Conservation (phyloP, 768 basidiomycete genomes). For the Leucosporidium yakuticum region DNA sequence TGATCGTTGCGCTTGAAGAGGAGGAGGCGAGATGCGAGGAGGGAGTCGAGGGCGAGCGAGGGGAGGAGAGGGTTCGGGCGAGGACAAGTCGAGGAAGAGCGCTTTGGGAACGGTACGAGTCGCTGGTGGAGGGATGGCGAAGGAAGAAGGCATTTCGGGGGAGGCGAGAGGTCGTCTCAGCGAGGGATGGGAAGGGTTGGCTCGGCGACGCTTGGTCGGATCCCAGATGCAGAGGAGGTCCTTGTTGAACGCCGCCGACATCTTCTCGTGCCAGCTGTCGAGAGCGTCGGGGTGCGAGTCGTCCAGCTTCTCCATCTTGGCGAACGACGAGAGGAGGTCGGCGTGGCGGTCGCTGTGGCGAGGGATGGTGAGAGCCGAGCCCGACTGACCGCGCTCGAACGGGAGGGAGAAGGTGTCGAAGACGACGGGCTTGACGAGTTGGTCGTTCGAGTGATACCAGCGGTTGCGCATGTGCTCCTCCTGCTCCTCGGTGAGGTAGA, state of each 20-base stretch:
- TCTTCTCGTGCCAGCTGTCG: slow-evolving; percentile 28
- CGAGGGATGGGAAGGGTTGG: background rate
- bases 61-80: background rate
- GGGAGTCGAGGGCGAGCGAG: background rate
- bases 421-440: background rate
- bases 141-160: background rate
- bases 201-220: background rate
- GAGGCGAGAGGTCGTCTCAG: background rate
- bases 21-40: background rate
- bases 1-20: background rate
- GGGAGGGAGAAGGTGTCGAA: slow-evolving; percentile 8
- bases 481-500: slow-evolving; percentile 22
- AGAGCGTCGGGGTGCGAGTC: slow-evolving; percentile 13
- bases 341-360: slow-evolving; percentile 14
- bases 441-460: slow-evolving; percentile 19
- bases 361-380: slow-evolving; percentile 22
- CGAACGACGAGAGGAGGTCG: slow-evolving; percentile 12
- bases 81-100: background rate
- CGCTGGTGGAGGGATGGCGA: background rate
- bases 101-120: slow-evolving; percentile 3
- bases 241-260: slow-evolving; percentile 21
- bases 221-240: slow-evolving; percentile 21
- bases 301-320: slow-evolving; percentile 2
- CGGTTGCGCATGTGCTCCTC: slow-evolving; percentile 17
- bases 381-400: slow-evolving; percentile 11